A percentile compares a stretch with the other conserved stretches of the same genome.
Evolutionary conservation across 371 early-diverging fungal genomes (phyloP).

Genomic region (Mucor plumbeus): DNA sequence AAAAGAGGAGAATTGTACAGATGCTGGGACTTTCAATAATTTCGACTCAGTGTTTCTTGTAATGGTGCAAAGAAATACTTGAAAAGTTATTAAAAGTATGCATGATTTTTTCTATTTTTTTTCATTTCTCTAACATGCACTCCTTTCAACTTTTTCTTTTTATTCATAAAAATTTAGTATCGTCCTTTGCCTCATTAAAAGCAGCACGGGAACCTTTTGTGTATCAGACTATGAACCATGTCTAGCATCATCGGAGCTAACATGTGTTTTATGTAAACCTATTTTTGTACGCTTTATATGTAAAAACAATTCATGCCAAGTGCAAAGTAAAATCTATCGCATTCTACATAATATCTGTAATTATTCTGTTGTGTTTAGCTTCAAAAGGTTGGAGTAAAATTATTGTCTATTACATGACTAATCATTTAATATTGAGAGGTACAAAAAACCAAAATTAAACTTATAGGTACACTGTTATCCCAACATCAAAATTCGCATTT

Average conservation of each 20-base stretch:
- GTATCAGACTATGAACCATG: conserved; percentile 1
- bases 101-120: neutral
- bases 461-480: no score
- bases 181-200: neutral
- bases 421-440: neutral
- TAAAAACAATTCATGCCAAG: neutral
- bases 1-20: neutral
- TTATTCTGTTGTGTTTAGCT: no score
- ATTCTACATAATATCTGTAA: no score
- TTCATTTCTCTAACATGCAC: neutral
- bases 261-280: neutral
- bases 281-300: neutral
- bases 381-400: no score
- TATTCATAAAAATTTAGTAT: neutral
- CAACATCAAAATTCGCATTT: no score
- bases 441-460: no score
- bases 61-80: neutral
- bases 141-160: neutral
- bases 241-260: neutral
- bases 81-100: neutral
- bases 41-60: neutral
- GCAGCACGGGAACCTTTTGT: conserved; percentile 2
- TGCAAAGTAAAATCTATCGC: neutral
- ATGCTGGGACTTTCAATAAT: conserved; percentile 6
- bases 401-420: neutral